Evolutionary conservation across 169 alveolate species (phyloP), one percentile per base, ranked within the genome.

Genomic region (Eimeria necatrix): DNA sequence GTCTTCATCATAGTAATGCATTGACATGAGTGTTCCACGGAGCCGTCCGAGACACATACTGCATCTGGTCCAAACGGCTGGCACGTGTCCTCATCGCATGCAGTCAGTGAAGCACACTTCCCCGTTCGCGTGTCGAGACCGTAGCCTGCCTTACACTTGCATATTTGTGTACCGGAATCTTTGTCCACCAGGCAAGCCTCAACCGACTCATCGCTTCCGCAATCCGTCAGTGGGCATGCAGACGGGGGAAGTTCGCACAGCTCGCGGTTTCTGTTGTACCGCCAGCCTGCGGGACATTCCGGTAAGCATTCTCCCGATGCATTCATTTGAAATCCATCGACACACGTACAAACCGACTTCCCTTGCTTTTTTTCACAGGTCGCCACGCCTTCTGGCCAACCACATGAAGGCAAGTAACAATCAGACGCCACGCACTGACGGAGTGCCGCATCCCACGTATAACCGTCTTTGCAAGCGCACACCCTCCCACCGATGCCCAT

Each of bases 131-230:
- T 85, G 61, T 85, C 80, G 49, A 85, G 46, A 8, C 64, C 92
- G 46, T 85, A 85, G 16, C 92, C 92, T 49, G 81, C 61, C 70
- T 85, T 85, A 78, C 92, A 85, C 26, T 85, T 85, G 92, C 92
- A 85, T 59, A 85, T 59, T 10, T 85, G 92, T 12, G 9, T 56
- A 24, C 92, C 92, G 14, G 80, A 56, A 78, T 85, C 92, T 46
- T 56, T 56, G 59, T 85, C 92, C 32, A 85, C 80, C 60, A 85
- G 59, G 49, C 92, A 85, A 26, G 60, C 41, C 22, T 85, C 92
- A 16, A 85, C 92, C 4, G 92, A 53, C 49, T 85, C 81, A 26
- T 48, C 49, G 18, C 61, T 3, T 20, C 92, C 92, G 61, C 92
- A 85, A 41, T 85, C 92, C 46, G 59, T 60, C 81, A 59, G 7